Evolutionary conservation across 345 rosid species (phyloP).

Genomic region (Rhodamnia rubescens): DNA sequence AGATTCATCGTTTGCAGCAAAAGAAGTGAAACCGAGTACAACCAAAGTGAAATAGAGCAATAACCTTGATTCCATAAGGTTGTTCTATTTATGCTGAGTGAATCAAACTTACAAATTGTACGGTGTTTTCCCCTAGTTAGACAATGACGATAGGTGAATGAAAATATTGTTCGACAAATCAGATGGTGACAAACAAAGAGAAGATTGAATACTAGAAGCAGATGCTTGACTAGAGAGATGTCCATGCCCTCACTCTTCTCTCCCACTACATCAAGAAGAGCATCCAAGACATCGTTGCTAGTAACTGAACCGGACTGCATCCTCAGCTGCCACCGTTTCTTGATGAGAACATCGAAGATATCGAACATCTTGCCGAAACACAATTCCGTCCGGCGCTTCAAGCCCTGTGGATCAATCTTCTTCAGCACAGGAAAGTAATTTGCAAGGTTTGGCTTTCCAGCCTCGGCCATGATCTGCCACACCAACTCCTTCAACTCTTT

Average conservation of each 20-base stretch:
- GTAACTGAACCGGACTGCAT: not conserved
- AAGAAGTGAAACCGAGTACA: no score
- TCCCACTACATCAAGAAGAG: conserved; percentile 14
- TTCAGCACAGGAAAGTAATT: conserved; percentile 19
- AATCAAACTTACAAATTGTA: no score
- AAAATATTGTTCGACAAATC: no score
- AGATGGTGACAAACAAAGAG: no score
- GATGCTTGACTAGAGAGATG: not conserved
- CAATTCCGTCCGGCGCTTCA: not conserved
- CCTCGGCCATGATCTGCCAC: conserved; percentile 8
- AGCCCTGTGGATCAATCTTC: conserved; percentile 13
- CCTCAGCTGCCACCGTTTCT: not conserved
- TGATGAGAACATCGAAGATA: not conserved
- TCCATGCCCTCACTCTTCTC: conserved; percentile 3
- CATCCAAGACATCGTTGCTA: conserved; percentile 21
- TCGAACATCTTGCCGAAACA: conserved; percentile 3
- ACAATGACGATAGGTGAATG: no score
- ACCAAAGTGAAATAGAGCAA: no score
- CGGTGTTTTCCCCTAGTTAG: no score
- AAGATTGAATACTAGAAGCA: no score
- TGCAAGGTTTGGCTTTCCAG: conserved; percentile 17
- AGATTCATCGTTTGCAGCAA: no score
- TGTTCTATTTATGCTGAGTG: no score
- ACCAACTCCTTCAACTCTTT: not conserved
- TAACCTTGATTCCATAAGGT: no score